Evolutionary conservation across 2,329 filamentous ascomycete genomes (phyloP).

Genomic region (Aspergillus terreus): DNA sequence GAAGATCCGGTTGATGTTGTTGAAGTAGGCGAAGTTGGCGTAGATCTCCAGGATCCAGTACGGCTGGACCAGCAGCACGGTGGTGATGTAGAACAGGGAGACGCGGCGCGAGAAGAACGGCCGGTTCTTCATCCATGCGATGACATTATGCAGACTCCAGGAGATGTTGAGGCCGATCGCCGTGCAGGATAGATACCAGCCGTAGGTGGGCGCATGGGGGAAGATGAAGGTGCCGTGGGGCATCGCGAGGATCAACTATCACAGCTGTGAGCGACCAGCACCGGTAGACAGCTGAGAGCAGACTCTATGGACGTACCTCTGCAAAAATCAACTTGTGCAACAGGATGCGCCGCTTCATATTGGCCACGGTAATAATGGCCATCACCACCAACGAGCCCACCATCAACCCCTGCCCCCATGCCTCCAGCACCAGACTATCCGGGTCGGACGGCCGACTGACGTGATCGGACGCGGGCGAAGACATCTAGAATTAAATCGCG

Average conservation of each 20-base stretch:
- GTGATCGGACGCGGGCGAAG: conserved; percentile 2
- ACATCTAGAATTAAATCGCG: background rate
- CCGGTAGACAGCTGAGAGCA: background rate
- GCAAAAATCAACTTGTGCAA: conserved; percentile 50
- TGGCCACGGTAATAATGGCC: conserved; percentile 47
- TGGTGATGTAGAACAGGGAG: conserved; percentile 56
- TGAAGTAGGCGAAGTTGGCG: conserved; percentile 63
- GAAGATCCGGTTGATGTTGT: conserved; percentile 53
- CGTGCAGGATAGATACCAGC: conserved; percentile 61
- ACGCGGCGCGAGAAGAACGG: conserved; percentile 54
- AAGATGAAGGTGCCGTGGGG: conserved; percentile 60
- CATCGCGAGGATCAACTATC: conserved; percentile 53
- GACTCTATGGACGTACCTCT: conserved; percentile 33
- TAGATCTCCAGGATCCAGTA: conserved; percentile 65
- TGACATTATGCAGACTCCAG: conserved; percentile 63
- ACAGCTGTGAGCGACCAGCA: background rate
- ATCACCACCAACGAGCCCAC: conserved; percentile 49
- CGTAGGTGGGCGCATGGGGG: conserved; percentile 52
- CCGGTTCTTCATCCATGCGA: conserved; percentile 64
- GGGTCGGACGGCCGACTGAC: conserved; percentile 22
- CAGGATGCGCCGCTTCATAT: conserved; percentile 47
- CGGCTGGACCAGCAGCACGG: conserved; percentile 56
- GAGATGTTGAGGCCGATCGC: conserved; percentile 61
- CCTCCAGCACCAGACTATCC: conserved; percentile 41
- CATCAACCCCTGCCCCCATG: conserved; percentile 50